phyloP scores from a whole-genome alignment of 768 basidiomycete genomes.

The Paxillus ammoniavirescens region DNA sequence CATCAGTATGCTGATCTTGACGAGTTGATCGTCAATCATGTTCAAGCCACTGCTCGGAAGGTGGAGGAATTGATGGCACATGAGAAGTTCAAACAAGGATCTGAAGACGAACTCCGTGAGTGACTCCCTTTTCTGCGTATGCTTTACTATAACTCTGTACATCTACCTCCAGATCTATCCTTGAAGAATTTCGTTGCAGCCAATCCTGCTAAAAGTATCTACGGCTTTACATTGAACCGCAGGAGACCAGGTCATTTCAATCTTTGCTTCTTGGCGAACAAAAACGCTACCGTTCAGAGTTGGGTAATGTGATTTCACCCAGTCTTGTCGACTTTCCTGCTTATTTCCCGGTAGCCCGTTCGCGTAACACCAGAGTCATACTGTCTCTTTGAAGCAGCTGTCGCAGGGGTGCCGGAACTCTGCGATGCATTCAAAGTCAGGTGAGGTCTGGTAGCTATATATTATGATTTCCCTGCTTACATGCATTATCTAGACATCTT shows the following conservation, averaged over 20 bases:
- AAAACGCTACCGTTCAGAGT: constrained; percentile 83
- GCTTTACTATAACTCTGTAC: not conserved
- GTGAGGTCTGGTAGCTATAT: constrained; percentile 33
- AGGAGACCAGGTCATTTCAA: constrained; percentile 91
- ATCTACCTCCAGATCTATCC: constrained; percentile 60
- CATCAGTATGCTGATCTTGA: constrained; percentile 93
- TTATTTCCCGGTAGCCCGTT: constrained; percentile 56
- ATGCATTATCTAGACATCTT: constrained; percentile 51
- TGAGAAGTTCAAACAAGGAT: constrained; percentile 89
- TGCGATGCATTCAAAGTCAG: constrained; percentile 97
- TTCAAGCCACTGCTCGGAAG: constrained; percentile 89
- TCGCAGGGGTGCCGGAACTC: constrained; percentile 87
- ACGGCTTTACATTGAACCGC: constrained; percentile 91
- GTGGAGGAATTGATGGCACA: constrained; percentile 94
- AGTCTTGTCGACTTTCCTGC: not conserved
- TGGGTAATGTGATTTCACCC: constrained; percentile 56
- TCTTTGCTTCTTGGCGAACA: constrained; percentile 90
- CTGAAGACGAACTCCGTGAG: constrained; percentile 90
- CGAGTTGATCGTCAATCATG: constrained; percentile 94
- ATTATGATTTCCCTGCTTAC: constrained; percentile 6
- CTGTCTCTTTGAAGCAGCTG: constrained; percentile 86
- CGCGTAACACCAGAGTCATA: constrained; percentile 88
- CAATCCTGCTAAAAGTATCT: constrained; percentile 92
- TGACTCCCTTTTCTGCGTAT: constrained; percentile 11
- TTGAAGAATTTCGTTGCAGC: constrained; percentile 89